Conservation (phyloP, 176 grass and related monocot genomes). For the Hyparrhenia diplandra region DNA sequence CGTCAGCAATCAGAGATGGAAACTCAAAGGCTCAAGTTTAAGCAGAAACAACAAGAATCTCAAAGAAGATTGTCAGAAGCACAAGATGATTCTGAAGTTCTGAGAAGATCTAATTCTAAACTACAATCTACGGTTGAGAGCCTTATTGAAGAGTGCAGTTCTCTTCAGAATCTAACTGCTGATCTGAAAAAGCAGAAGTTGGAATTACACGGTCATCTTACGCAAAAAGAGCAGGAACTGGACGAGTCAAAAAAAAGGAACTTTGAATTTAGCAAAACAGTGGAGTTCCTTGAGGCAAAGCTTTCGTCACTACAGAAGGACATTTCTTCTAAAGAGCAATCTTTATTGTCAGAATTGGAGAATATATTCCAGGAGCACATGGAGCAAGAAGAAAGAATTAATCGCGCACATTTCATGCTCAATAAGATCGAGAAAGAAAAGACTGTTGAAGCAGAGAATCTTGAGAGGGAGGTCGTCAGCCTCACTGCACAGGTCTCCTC, state of each 20-base stretch:
- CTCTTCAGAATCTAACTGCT: slow-evolving; percentile 70
- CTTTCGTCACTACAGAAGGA: slow-evolving; percentile 76
- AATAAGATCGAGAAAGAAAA: slow-evolving; percentile 84
- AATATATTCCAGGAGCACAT: slow-evolving; percentile 93
- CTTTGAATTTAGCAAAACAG: slow-evolving; percentile 62
- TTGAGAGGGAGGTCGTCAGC: slow-evolving; percentile 64
- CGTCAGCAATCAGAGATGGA: slow-evolving; percentile 67
- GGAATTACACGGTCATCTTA: slow-evolving; percentile 68
- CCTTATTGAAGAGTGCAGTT: slow-evolving; percentile 93
- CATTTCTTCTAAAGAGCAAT: slow-evolving; percentile 76
- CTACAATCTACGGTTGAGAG: slow-evolving; percentile 80
- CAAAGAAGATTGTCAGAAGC: slow-evolving; percentile 64
- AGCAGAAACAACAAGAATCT: slow-evolving; percentile 74
- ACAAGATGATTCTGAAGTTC: slow-evolving; percentile 72
- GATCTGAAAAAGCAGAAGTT: slow-evolving; percentile 83
- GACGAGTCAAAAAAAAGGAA: slow-evolving; percentile 69
- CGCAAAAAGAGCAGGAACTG: slow-evolving; percentile 69
- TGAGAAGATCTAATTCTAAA: slow-evolving; percentile 86
- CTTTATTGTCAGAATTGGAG: slow-evolving; percentile 81
- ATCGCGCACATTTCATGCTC: slow-evolving; percentile 54
- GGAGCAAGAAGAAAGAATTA: slow-evolving; percentile 92
- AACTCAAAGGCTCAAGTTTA: slow-evolving; percentile 61
- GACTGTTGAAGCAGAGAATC: slow-evolving; percentile 77
- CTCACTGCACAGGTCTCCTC: slow-evolving; percentile 73
- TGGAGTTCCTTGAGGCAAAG: slow-evolving; percentile 77